Percentiles rank a stretch among this genome's conserved stretches.
phyloP scores from a whole-genome alignment of 2,329 filamentous ascomycete species.

The Dothiorella sarmentorum region DNA sequence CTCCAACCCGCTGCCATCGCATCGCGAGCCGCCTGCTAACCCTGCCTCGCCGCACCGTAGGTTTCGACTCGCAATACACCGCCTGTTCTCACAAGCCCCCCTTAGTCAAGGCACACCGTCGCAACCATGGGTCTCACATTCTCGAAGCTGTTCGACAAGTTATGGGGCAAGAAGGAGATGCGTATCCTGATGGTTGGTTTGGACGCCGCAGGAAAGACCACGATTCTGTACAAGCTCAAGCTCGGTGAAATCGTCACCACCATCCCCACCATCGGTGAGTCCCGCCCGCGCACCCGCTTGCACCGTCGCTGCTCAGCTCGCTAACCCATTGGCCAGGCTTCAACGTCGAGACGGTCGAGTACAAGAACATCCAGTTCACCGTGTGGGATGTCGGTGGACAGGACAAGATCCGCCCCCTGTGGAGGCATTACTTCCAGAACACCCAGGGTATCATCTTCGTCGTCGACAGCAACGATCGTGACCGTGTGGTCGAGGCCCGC shows the following conservation, averaged over 20 bases:
- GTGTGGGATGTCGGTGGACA: conserved; percentile 99
- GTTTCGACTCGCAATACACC: conserved; percentile 15
- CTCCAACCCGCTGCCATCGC: not conserved
- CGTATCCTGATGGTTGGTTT: conserved; percentile 96
- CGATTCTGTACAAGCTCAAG: conserved; percentile 98
- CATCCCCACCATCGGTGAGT: conserved; percentile 82
- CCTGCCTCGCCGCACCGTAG: not conserved
- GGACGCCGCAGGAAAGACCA: conserved; percentile 97
- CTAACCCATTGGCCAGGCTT: conserved; percentile 48
- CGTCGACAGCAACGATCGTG: conserved; percentile 89
- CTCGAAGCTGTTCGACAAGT: conserved; percentile 96
- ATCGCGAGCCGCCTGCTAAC: conserved; percentile 6
- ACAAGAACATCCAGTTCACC: conserved; percentile 99
- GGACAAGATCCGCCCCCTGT: conserved; percentile 99
- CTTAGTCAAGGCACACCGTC: conserved; percentile 25
- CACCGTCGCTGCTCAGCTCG: not conserved
- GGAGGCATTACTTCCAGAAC: conserved; percentile 97
- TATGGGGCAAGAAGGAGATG: conserved; percentile 99
- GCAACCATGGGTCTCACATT: conserved; percentile 87
- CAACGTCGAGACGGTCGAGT: conserved; percentile 99
- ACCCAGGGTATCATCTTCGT: conserved; percentile 99
- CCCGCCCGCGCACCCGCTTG: not conserved
- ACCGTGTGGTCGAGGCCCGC: conserved; percentile 86
- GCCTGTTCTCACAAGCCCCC: conserved; percentile 14
- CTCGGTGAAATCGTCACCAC: conserved; percentile 97